Conservation (phyloP, 768 basidiomycete genomes). For the Piloderma croceum region DNA sequence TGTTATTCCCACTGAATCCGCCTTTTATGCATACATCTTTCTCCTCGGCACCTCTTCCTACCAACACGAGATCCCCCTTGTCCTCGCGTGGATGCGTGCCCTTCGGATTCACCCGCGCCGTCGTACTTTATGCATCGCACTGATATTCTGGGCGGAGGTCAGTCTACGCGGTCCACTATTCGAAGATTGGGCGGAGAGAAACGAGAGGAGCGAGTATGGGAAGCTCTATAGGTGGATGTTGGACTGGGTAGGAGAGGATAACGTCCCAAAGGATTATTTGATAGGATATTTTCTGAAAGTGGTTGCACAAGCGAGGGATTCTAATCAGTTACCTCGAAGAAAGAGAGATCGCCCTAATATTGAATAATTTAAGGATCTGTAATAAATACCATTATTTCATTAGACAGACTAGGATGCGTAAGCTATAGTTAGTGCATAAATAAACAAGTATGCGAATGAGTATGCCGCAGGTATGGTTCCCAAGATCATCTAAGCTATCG, state of each 20-base stretch:
- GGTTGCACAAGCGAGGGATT: no score
- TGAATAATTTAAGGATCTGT: no score
- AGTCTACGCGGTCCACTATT: conserved; percentile 55
- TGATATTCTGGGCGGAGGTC: conserved; percentile 72
- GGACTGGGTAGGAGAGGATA: conserved; percentile 50
- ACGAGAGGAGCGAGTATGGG: conserved; percentile 36
- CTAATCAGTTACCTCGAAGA: no score
- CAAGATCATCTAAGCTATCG: no score
- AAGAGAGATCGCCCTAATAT: no score
- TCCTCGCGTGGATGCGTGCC: conserved; percentile 69
- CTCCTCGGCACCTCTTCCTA: conserved; percentile 49
- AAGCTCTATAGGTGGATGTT: conserved; percentile 46
- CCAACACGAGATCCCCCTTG: conserved; percentile 57
- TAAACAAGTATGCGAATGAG: no score
- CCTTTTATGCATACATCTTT: conserved; percentile 55
- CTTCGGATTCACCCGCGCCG: conserved; percentile 47
- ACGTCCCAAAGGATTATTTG: conserved; percentile 35
- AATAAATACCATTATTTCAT: no score
- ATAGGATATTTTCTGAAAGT: neutral
- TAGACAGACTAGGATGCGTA: no score
- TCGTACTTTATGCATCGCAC: conserved; percentile 51
- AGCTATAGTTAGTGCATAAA: no score
- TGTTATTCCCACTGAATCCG: conserved; percentile 44
- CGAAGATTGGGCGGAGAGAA: conserved; percentile 36
- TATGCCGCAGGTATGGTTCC: no score